Conservation (phyloP, 345 rosid genomes). For the Populus euphratica region DNA sequence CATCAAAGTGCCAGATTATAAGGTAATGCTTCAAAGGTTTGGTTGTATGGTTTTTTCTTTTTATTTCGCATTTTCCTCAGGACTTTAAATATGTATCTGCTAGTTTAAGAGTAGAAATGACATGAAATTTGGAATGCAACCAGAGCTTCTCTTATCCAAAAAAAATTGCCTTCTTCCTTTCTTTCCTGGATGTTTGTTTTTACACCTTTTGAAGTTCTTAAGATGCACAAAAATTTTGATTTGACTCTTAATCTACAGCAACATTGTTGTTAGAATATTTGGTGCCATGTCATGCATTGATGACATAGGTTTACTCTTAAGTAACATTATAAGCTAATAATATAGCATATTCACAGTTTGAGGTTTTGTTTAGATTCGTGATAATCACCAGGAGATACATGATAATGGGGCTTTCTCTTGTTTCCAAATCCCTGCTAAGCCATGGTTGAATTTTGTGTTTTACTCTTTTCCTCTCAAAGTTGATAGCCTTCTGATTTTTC, state of each 20-base stretch:
- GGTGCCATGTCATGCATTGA: background rate
- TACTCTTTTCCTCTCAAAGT: background rate
- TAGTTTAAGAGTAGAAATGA: background rate
- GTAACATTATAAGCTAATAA: background rate
- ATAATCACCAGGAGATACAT: background rate
- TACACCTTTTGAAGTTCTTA: background rate
- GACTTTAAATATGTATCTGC: background rate
- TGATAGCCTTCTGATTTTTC: background rate
- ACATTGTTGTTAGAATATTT: background rate
- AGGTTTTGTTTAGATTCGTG: background rate
- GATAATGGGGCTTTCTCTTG: background rate
- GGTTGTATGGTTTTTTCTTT: background rate
- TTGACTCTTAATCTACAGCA: background rate
- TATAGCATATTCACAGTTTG: background rate
- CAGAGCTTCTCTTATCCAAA: background rate
- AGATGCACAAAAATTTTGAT: background rate
- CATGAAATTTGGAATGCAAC: background rate
- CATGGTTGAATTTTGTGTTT: background rate
- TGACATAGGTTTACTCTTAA: background rate
- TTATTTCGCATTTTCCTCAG: background rate
- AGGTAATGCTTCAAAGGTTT: conserved; percentile 32
- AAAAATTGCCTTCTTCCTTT: background rate
- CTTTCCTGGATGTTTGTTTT: background rate
- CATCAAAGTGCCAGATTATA: conserved; percentile 72
- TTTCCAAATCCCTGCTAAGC: background rate